These are phyloP conservation scores for Schizophyllum commune DNA, from an alignment of 1,284 basidiomycete genomes.

Conservation along the genomic window DNA sequence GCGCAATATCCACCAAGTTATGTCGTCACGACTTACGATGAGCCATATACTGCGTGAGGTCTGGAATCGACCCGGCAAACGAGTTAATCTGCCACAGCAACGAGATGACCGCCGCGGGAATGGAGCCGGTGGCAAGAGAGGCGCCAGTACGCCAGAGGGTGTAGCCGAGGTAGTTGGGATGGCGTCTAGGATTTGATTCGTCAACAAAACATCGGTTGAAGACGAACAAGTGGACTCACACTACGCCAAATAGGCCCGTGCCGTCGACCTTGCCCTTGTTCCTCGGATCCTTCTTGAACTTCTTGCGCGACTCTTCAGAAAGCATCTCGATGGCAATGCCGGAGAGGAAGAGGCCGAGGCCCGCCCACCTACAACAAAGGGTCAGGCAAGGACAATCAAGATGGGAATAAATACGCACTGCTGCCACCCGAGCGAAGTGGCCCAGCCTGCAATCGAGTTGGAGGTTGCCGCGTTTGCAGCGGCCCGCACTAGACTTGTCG, in stretches of 20 bases:
- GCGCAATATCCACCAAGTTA: conserved; percentile 1
- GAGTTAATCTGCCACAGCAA: conserved; percentile 5
- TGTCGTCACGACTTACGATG: not conserved
- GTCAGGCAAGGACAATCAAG: not conserved
- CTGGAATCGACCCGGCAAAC: conserved; percentile 4
- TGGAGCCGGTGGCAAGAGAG: conserved; percentile 10
- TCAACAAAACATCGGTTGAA: not conserved
- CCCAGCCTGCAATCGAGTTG: not conserved
- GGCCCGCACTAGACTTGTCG: not conserved
- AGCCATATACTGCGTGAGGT: conserved; percentile 6
- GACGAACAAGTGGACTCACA: not conserved
- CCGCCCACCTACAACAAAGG: conserved; percentile 3
- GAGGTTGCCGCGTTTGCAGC: not conserved
- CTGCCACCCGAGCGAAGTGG: conserved; percentile 12
- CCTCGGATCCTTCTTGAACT: conserved; percentile 16
- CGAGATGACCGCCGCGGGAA: not conserved
- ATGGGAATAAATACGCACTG: conserved; percentile 2
- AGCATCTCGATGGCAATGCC: conserved; percentile 14
- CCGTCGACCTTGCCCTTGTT: conserved; percentile 16
- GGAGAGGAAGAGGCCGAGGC: conserved; percentile 11
- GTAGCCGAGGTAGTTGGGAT: conserved; percentile 18
- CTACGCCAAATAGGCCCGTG: conserved; percentile 12
- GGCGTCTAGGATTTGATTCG: conserved; percentile 10
- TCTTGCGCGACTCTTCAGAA: conserved; percentile 13
- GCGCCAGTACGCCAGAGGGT: conserved; percentile 15